Percentiles rank a stretch among this genome's conserved stretches.
phyloP scores from a whole-genome alignment of 306 rosid genomes.

The Carpinus viminea region DNA sequence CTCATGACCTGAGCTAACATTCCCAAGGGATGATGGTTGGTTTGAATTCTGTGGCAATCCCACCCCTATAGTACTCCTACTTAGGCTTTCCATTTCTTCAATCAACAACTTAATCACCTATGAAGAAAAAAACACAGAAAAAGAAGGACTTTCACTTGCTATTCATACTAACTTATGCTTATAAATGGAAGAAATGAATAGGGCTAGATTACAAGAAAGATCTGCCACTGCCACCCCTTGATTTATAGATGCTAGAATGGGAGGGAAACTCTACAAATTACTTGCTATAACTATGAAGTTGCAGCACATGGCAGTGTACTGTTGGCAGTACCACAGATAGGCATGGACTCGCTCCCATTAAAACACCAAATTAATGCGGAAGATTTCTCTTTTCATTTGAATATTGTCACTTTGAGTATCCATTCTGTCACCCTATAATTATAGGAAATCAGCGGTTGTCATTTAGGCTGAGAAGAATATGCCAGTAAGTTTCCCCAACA shows the following conservation, averaged over 20 bases:
- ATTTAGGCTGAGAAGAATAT: neutral
- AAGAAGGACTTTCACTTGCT: neutral
- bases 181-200: too few relatives aligned
- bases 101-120: neutral
- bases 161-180: too few relatives aligned
- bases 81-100: slow-evolving; percentile 1
- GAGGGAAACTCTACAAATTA: too few relatives aligned
- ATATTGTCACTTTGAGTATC: neutral
- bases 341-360: neutral
- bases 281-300: too few relatives aligned
- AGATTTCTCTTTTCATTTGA: neutral
- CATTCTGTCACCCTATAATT: neutral
- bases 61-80: neutral
- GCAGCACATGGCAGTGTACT: neutral
- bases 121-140: too few relatives aligned
- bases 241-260: too few relatives aligned
- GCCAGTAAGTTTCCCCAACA: neutral
- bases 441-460: neutral
- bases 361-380: neutral
- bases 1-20: neutral
- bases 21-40: neutral
- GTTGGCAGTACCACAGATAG: neutral
- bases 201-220: too few relatives aligned
- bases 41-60: neutral
- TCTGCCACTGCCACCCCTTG: too few relatives aligned